phyloP scores from a whole-genome alignment of 768 basidiomycete genomes.

The Favolaschia claudopus region DNA sequence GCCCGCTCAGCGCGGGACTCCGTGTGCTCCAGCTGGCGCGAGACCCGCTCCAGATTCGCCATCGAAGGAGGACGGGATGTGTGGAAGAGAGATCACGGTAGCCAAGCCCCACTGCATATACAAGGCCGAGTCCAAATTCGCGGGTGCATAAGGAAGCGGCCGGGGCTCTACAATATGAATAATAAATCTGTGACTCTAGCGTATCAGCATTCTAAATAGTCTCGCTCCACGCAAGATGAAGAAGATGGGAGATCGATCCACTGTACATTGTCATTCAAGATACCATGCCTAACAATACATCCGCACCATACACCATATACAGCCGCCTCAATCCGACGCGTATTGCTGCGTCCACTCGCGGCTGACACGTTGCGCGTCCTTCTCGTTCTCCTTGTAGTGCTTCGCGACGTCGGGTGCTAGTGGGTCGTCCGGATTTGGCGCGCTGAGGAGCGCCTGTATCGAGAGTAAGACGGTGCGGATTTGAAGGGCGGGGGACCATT shows the following conservation, averaged over 20 bases:
- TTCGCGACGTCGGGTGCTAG: conserved; percentile 95
- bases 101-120: too few relatives aligned
- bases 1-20: too few relatives aligned
- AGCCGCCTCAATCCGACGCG: conserved; percentile 48
- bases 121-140: neutral
- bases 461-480: conserved; percentile 98
- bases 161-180: neutral
- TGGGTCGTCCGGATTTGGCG: conserved; percentile 97
- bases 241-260: conserved; percentile 14
- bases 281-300: too few relatives aligned
- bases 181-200: conserved; percentile 6
- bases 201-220: conserved; percentile 11
- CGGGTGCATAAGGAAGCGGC: neutral
- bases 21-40: too few relatives aligned
- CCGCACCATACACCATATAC: conserved; percentile 11
- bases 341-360: conserved; percentile 95
- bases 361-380: conserved; percentile 90
- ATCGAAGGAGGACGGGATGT: too few relatives aligned
- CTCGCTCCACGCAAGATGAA: neutral
- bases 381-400: conserved; percentile 98
- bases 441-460: conserved; percentile 93
- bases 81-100: too few relatives aligned
- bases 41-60: too few relatives aligned
- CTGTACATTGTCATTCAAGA: conserved; percentile 22
- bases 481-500: conserved; percentile 99